Evolutionary conservation across 345 rosid genomes (phyloP).

Genomic region (Geranium brycei): DNA sequence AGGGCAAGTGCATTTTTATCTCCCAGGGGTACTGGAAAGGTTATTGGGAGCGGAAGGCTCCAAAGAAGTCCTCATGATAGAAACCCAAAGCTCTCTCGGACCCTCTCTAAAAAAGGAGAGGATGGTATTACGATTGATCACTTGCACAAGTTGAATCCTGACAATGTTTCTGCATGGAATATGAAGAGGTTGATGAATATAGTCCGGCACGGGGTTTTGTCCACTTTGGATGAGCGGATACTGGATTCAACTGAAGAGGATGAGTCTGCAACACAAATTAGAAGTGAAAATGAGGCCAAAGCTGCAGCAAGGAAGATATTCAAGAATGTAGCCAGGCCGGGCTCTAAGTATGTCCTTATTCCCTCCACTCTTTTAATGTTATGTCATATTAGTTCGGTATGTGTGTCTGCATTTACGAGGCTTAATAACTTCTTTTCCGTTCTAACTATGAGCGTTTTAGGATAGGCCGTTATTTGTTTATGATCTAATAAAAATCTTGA

Average conservation of each 20-base stretch:
- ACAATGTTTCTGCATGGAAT: constrained; percentile 90
- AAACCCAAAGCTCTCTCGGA: constrained; percentile 22
- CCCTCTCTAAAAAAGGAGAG: constrained; percentile 16
- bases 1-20: constrained; percentile 32
- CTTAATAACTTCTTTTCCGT: background rate
- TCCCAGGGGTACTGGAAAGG: constrained; percentile 22
- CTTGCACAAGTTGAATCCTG: constrained; percentile 53
- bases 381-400: no score
- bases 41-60: constrained; percentile 9
- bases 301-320: constrained; percentile 83
- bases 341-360: constrained; percentile 36
- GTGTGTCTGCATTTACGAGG: background rate
- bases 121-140: constrained; percentile 45
- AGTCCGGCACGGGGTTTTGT: constrained; percentile 52
- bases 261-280: constrained; percentile 43
- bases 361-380: no score
- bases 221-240: constrained; percentile 74
- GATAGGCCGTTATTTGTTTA: background rate
- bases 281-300: constrained; percentile 75
- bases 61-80: constrained; percentile 16
- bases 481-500: no score
- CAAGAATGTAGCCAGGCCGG: constrained; percentile 45
- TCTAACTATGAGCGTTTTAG: background rate
- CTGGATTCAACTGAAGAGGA: constrained; percentile 32
- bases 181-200: constrained; percentile 92